phyloP scores from a whole-genome alignment of 352 stramenopile genomes.

The Phytophthora hibernalis region DNA sequence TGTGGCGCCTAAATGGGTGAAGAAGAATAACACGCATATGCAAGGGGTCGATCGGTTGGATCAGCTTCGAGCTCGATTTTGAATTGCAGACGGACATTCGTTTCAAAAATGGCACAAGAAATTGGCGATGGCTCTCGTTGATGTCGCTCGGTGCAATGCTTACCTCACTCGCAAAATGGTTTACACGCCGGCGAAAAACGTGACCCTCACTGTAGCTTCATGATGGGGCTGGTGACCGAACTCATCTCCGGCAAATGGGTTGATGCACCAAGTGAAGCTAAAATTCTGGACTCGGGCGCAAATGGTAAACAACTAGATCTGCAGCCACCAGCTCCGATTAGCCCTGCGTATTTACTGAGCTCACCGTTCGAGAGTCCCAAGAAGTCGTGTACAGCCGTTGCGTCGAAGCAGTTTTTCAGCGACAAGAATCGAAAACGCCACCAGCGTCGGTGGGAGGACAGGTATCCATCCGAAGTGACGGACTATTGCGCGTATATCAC shows the following conservation, averaged over 20 bases:
- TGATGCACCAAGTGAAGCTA: slow-evolving; percentile 7
- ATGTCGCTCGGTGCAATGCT: slow-evolving; percentile 40
- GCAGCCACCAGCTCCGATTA: not conserved
- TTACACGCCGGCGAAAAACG: not conserved
- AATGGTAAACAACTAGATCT: not conserved
- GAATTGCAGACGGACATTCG: slow-evolving; percentile 36
- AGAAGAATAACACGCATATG: slow-evolving; percentile 43
- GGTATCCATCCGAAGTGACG: slow-evolving; percentile 7
- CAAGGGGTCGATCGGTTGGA: slow-evolving; percentile 36
- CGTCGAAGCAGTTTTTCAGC: slow-evolving; percentile 5
- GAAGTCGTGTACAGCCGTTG: slow-evolving; percentile 6
- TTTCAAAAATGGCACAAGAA: slow-evolving; percentile 49
- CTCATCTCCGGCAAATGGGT: slow-evolving; percentile 9
- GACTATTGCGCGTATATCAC: slow-evolving; percentile 3
- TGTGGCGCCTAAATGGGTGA: slow-evolving; percentile 25
- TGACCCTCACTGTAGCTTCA: slow-evolving; percentile 5
- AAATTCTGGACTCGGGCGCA: not conserved
- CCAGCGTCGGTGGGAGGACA: slow-evolving; percentile 1
- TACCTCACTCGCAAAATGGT: slow-evolving; percentile 19
- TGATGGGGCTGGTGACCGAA: not conserved
- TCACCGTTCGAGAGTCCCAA: not conserved
- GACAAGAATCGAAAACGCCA: not conserved
- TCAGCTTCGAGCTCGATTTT: slow-evolving; percentile 27
- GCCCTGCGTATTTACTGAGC: not conserved
- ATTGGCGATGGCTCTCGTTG: slow-evolving; percentile 29